Percentiles rank a stretch among this genome's conserved stretches.
Conservation (phyloP, 768 basidiomycete species). For the Serendipita sp. region DNA sequence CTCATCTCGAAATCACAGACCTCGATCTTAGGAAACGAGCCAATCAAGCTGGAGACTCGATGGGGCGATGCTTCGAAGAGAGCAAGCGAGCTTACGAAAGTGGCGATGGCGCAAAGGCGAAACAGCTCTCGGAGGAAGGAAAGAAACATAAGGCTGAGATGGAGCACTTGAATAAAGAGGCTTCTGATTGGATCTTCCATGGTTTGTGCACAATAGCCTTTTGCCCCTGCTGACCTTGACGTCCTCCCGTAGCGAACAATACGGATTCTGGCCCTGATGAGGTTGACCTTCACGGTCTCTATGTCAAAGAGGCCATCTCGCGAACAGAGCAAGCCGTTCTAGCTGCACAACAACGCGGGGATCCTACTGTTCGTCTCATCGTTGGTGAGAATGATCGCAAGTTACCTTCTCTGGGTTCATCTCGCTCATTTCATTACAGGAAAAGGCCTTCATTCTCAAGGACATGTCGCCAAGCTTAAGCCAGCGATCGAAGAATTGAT, state of each 20-base stretch:
- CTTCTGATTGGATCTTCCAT: conserved; percentile 75
- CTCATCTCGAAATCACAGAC: neutral
- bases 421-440: conserved; percentile 27
- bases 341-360: conserved; percentile 46
- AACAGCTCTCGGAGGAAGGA: conserved; percentile 66
- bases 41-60: conserved; percentile 60
- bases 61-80: conserved; percentile 53
- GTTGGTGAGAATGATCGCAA: conserved; percentile 44
- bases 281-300: conserved; percentile 81
- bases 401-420: neutral
- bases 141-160: conserved; percentile 65
- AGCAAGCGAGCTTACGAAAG: conserved; percentile 60
- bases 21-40: conserved; percentile 55
- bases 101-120: conserved; percentile 64
- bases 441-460: conserved; percentile 73
- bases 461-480: conserved; percentile 69
- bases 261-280: conserved; percentile 57
- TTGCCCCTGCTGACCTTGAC: neutral
- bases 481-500: conserved; percentile 84
- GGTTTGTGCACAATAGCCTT: conserved; percentile 28
- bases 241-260: conserved; percentile 48
- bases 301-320: conserved; percentile 80
- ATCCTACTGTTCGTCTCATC: conserved; percentile 57
- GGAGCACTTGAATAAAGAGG: conserved; percentile 64
- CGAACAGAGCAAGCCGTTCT: conserved; percentile 56